A percentile compares a stretch with the other conserved stretches of the same genome.
Evolutionary conservation across 352 stramenopile species (phyloP).

Genomic region (Thalassiosira mediterranea): DNA sequence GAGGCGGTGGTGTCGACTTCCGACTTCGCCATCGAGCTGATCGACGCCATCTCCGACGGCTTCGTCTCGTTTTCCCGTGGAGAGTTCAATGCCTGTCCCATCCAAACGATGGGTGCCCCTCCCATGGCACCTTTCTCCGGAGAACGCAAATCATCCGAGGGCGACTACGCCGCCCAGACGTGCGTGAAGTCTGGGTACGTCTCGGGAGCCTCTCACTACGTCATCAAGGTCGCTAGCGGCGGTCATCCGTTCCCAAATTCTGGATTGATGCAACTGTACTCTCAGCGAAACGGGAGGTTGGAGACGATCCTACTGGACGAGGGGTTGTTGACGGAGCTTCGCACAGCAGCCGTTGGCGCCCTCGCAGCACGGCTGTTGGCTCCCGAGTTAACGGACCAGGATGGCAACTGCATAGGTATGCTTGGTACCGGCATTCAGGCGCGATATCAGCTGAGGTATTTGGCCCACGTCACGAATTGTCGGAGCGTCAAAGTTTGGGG

Average conservation of each 20-base stretch:
- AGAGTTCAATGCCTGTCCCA: conserved; percentile 60
- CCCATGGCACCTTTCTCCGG: conserved; percentile 59
- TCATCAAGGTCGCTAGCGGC: conserved; percentile 69
- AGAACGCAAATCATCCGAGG: not conserved
- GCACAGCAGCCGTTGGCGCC: conserved; percentile 69
- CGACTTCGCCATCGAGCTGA: conserved; percentile 49
- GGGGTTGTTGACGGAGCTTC: conserved; percentile 67
- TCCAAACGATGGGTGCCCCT: conserved; percentile 60
- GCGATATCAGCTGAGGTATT: conserved; percentile 61
- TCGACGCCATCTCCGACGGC: conserved; percentile 59
- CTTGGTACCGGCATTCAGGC: conserved; percentile 70
- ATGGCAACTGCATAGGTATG: conserved; percentile 57
- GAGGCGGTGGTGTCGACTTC: conserved; percentile 29
- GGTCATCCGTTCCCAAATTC: conserved; percentile 51
- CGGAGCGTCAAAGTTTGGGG: conserved; percentile 61
- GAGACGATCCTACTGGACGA: conserved; percentile 70
- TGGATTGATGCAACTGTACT: conserved; percentile 74
- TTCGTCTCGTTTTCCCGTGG: conserved; percentile 54
- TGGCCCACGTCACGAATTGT: conserved; percentile 56
- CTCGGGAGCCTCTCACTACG: conserved; percentile 56
- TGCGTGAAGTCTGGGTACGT: conserved; percentile 79
- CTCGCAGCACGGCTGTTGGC: conserved; percentile 57
- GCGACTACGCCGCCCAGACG: conserved; percentile 64
- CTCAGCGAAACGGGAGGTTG: conserved; percentile 65
- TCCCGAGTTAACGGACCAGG: conserved; percentile 8